Evolutionary conservation across 1,139 yeast genomes (phyloP).

Genomic region (Candida anutae): DNA sequence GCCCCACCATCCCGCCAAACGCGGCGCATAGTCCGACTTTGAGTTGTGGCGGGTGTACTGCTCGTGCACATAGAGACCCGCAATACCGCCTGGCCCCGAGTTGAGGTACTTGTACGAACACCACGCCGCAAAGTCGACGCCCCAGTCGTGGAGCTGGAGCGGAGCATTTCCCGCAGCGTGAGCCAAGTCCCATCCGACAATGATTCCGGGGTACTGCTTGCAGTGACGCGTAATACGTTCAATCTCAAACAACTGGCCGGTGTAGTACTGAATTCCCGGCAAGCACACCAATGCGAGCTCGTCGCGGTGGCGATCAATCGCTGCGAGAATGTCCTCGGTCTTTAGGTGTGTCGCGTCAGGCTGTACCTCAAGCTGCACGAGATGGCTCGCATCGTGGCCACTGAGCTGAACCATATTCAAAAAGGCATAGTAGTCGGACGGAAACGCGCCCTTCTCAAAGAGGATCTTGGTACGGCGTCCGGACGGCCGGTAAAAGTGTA

Average conservation of each 20-base stretch:
- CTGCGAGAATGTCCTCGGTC: constrained; percentile 53
- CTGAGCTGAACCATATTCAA: constrained; percentile 62
- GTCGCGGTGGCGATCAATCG: constrained; percentile 52
- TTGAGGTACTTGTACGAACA: constrained; percentile 89
- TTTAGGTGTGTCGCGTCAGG: constrained; percentile 47
- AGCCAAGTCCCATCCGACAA: constrained; percentile 94
- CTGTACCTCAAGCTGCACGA: constrained; percentile 58
- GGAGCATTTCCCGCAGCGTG: constrained; percentile 90
- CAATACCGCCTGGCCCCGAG: constrained; percentile 90
- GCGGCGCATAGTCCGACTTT: constrained; percentile 37
- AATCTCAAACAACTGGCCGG: constrained; percentile 83
- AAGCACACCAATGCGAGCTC: constrained; percentile 68
- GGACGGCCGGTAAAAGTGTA: constrained; percentile 67
- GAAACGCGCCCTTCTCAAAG: constrained; percentile 83
- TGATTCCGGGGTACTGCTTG: constrained; percentile 39
- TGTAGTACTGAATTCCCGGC: constrained; percentile 86
- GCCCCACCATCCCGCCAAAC: constrained; percentile 98
- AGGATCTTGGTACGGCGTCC: constrained; percentile 58
- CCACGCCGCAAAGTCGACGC: constrained; percentile 90
- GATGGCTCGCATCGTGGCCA: constrained; percentile 50
- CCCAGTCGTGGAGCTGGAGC: constrained; percentile 73
- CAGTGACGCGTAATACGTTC: constrained; percentile 55
- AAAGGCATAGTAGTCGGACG: constrained; percentile 86
- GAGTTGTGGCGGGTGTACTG: constrained; percentile 29
- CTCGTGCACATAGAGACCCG: constrained; percentile 71